Percentiles rank a stretch among this genome's conserved stretches.
Conservation (phyloP, 106 monocot species). For the Hemerocallis citrina region DNA sequence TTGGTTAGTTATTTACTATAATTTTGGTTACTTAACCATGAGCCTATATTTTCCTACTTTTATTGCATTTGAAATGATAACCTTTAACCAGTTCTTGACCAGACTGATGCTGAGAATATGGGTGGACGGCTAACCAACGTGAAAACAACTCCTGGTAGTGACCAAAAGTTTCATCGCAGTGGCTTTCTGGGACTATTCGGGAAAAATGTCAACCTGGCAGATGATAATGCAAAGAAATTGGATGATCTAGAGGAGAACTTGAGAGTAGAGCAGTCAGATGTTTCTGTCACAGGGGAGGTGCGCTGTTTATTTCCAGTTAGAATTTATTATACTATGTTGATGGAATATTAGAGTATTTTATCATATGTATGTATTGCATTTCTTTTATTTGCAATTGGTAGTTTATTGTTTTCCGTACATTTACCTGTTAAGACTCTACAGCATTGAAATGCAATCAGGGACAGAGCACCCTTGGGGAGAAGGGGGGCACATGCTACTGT, state of each 20-base stretch:
- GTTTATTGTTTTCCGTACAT: no score
- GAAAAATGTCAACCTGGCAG: conserved; percentile 29
- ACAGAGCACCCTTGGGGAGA: no score
- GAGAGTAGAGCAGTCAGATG: conserved; percentile 53
- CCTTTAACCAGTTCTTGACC: not conserved
- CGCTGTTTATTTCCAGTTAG: not conserved
- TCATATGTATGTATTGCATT: no score
- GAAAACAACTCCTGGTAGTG: conserved; percentile 28
- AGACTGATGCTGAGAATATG: conserved; percentile 63
- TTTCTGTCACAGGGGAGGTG: conserved; percentile 45
- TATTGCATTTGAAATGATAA: conserved; percentile 4
- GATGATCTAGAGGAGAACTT: conserved; percentile 79
- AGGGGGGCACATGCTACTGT: no score
- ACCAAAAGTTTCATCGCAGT: conserved; percentile 12
- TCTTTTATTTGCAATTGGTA: no score
- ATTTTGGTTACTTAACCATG: not conserved
- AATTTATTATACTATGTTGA: not conserved
- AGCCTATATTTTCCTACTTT: not conserved
- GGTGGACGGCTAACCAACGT: conserved; percentile 51
- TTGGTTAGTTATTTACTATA: not conserved
- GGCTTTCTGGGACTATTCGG: conserved; percentile 45
- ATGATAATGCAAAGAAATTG: conserved; percentile 49
- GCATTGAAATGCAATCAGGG: no score
- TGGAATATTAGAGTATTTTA: not conserved
- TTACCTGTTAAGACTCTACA: no score